Evolutionary conservation across 2,329 filamentous ascomycete species (phyloP).

Genomic region (Monosporascus sp.): DNA sequence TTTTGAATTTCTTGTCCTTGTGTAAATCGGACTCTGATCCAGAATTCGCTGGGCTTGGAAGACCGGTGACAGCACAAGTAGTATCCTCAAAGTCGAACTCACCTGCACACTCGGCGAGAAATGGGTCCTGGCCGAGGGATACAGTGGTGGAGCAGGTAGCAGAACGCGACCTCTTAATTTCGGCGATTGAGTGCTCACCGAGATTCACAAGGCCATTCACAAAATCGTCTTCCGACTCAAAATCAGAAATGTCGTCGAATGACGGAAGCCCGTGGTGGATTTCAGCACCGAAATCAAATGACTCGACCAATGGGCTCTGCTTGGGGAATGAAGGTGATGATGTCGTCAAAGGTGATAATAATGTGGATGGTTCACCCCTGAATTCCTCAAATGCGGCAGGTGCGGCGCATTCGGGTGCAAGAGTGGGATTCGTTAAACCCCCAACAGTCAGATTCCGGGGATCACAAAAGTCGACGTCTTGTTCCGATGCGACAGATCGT

Average conservation of each 20-base stretch:
- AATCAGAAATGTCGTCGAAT: constrained; percentile 82
- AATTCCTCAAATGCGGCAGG: constrained; percentile 61
- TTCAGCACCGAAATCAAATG: constrained; percentile 49
- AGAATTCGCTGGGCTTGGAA: constrained; percentile 59
- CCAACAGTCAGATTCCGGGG: constrained; percentile 80
- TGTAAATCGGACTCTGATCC: constrained; percentile 45
- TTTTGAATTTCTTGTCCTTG: constrained; percentile 55
- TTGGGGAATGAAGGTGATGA: constrained; percentile 36
- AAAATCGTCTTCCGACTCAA: constrained; percentile 89
- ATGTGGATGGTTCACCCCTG: constrained; percentile 34
- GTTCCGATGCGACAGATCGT: constrained; percentile 61
- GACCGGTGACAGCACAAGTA: constrained; percentile 54
- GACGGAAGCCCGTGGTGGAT: constrained; percentile 57
- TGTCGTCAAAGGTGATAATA: neutral
- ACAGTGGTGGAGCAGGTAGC: constrained; percentile 63
- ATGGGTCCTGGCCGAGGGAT: constrained; percentile 69
- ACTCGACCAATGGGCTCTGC: constrained; percentile 38
- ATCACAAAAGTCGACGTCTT: constrained; percentile 82
- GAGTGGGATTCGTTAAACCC: constrained; percentile 44
- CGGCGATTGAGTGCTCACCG: constrained; percentile 44
- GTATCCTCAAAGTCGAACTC: constrained; percentile 70
- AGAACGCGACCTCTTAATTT: constrained; percentile 65
- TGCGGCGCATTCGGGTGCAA: constrained; percentile 58
- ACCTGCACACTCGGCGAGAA: constrained; percentile 58
- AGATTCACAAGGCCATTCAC: constrained; percentile 69